These are phyloP conservation scores for Ophiostoma sp. DNA, from an alignment of 2,329 filamentous ascomycete genomes.

Conservation along the genomic window DNA sequence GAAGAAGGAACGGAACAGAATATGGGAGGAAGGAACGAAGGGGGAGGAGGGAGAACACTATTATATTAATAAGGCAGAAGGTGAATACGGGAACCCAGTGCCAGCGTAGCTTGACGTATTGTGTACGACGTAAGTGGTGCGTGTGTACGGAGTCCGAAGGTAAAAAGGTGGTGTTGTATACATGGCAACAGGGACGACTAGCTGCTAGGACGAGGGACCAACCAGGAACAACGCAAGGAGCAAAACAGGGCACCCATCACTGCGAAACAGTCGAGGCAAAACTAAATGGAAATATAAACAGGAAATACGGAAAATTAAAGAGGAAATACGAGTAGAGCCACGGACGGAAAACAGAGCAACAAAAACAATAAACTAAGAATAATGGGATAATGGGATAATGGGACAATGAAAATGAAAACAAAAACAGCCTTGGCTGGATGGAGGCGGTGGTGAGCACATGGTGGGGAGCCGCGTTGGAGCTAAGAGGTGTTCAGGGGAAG, in stretches of 20 bases:
- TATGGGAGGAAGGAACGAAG: neutral
- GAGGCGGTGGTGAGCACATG: slow-evolving; percentile 8
- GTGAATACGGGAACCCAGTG: slow-evolving; percentile 7
- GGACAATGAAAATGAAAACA: neutral
- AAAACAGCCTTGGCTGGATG: slow-evolving; percentile 16
- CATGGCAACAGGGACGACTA: slow-evolving; percentile 6
- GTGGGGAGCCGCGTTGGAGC: slow-evolving; percentile 10
- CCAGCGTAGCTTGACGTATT: slow-evolving; percentile 4
- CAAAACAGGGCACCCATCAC: neutral
- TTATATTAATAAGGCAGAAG: neutral
- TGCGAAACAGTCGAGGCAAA: neutral
- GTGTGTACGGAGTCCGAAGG: slow-evolving; percentile 8
- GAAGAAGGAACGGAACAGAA: neutral
- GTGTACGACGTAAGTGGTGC: neutral
- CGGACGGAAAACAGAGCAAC: neutral
- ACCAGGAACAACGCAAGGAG: neutral
- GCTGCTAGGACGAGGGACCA: neutral
- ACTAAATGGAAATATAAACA: neutral
- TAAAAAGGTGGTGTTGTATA: neutral
- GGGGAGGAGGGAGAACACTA: neutral
- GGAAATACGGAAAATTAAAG: neutral
- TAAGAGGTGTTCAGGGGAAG: slow-evolving; percentile 14
- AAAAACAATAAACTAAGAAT: neutral
- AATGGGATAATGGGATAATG: neutral
- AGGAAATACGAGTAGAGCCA: neutral